Evolutionary conservation across 768 basidiomycete species (phyloP).

Genomic region (Lyophyllum semitale): DNA sequence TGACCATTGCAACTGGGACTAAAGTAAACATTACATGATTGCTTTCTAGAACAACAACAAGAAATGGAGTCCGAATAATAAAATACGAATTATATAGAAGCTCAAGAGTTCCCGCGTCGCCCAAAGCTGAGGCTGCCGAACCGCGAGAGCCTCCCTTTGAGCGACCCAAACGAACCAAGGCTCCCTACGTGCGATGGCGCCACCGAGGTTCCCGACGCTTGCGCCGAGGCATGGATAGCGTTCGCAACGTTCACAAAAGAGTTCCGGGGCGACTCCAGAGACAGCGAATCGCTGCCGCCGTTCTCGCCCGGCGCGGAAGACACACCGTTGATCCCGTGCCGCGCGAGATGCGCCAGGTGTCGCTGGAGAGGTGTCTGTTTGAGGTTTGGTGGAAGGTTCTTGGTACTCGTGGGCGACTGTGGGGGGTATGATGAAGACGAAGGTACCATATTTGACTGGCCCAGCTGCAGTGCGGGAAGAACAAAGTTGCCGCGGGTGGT

Average conservation of each 20-base stretch:
- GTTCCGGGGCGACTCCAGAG: constrained; percentile 68
- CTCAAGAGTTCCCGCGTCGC: constrained; percentile 37
- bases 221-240: constrained; percentile 41
- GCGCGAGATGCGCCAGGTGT: constrained; percentile 77
- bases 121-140: constrained; percentile 77
- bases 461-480: constrained; percentile 56
- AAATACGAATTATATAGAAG: constrained; percentile 14
- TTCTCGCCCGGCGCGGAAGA: constrained; percentile 74
- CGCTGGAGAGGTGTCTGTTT: constrained; percentile 79
- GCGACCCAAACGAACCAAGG: constrained; percentile 56
- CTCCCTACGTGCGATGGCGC: constrained; percentile 67
- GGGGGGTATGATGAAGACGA: constrained; percentile 48
- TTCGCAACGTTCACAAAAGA: constrained; percentile 77
- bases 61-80: background rate
- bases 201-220: constrained; percentile 58
- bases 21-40: constrained; percentile 3
- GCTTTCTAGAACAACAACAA: background rate
- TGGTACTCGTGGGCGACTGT: constrained; percentile 31
- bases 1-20: background rate
- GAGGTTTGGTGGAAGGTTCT: constrained; percentile 25
- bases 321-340: constrained; percentile 82
- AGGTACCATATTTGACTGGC: constrained; percentile 44
- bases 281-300: constrained; percentile 58
- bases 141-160: constrained; percentile 74
- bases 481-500: constrained; percentile 43